phyloP scores from a whole-genome alignment of 2,329 filamentous ascomycete species.

The Plectosphaerella plurivora region DNA sequence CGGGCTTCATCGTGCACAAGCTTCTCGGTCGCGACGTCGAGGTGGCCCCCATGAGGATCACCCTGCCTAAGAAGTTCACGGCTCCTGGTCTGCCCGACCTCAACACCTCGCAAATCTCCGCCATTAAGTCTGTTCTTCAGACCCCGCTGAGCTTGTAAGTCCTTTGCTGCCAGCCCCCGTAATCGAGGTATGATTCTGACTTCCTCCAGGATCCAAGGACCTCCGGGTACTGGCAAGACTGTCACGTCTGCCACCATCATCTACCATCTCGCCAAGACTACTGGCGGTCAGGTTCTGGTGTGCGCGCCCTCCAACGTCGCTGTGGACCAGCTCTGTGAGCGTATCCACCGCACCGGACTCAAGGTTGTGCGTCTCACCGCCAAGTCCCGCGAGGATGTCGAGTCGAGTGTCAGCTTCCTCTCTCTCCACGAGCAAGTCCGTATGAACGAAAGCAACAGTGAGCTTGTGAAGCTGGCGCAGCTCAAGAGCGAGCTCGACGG shows the following conservation, averaged over 20 bases:
- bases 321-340: conserved; percentile 95
- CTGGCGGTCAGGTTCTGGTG: conserved; percentile 88
- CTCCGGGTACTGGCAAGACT: conserved; percentile 95
- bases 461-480: conserved; percentile 86
- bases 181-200: background rate
- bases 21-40: conserved; percentile 93
- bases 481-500: conserved; percentile 90
- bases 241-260: conserved; percentile 98
- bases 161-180: background rate
- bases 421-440: conserved; percentile 95
- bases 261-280: conserved; percentile 94
- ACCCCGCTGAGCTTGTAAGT: conserved; percentile 74
- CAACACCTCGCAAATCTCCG: conserved; percentile 92
- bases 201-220: conserved; percentile 68
- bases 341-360: conserved; percentile 87
- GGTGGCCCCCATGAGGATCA: conserved; percentile 90
- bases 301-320: conserved; percentile 98
- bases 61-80: conserved; percentile 94
- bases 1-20: conserved; percentile 97
- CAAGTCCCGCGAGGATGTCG: conserved; percentile 96
- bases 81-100: conserved; percentile 91
- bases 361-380: conserved; percentile 98
- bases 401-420: conserved; percentile 94
- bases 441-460: conserved; percentile 93
- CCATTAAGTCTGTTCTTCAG: conserved; percentile 91